phyloP scores from a whole-genome alignment of 495 filamentous ascomycete genomes.

The Cetradonia linearis region DNA sequence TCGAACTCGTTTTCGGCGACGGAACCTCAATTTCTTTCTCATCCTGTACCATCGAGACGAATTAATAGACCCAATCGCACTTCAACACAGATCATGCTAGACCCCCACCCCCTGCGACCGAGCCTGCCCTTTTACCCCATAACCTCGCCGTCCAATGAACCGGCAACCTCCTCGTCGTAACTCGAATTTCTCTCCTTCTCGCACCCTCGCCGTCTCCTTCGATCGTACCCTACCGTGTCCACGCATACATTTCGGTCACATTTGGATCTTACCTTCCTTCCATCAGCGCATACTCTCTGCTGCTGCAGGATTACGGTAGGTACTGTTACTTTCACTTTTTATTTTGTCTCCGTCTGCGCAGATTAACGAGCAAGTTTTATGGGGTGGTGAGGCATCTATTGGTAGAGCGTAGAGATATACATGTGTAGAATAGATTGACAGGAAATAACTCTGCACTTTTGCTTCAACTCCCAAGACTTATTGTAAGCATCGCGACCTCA shows the following conservation, averaged over 20 bases:
- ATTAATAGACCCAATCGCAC: conserved; percentile 16
- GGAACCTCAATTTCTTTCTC: conserved; percentile 14
- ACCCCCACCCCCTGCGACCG: conserved; percentile 5
- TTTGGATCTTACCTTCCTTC: background rate
- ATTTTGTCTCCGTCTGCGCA: background rate
- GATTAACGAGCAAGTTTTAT: background rate
- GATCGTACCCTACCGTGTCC: conserved; percentile 5
- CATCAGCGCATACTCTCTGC: background rate
- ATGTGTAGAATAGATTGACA: background rate
- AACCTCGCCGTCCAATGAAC: conserved; percentile 12
- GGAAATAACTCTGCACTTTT: background rate
- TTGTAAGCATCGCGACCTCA: background rate
- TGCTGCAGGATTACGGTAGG: conserved; percentile 4
- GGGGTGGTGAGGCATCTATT: background rate
- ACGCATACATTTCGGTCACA: conserved; percentile 4
- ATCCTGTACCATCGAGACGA: conserved; percentile 20
- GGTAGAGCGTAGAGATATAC: background rate
- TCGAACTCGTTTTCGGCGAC: conserved; percentile 13
- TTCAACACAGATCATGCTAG: conserved; percentile 11
- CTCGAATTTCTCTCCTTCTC: conserved; percentile 8
- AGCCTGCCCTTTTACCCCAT: conserved; percentile 10
- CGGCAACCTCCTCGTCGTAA: conserved; percentile 4
- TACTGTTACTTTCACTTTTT: background rate
- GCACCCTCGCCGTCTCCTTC: conserved; percentile 12
- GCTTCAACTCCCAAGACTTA: background rate